phyloP scores from a whole-genome alignment of 164 flowering plant genomes.

The Santalum album region DNA sequence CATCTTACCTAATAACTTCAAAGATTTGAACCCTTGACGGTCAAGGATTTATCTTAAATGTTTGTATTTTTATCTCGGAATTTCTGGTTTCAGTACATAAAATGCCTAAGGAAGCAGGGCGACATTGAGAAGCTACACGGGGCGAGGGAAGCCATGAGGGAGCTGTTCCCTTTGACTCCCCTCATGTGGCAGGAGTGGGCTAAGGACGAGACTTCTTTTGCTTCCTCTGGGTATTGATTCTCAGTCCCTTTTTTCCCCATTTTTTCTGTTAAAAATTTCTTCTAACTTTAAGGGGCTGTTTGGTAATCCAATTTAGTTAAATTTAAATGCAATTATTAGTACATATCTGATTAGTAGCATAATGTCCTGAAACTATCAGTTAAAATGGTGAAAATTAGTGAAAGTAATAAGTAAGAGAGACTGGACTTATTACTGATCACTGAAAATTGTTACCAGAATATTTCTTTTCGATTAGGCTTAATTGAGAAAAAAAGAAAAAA shows the following conservation, averaged over 20 bases:
- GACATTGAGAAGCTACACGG: constrained; percentile 62
- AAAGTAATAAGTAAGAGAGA: too few relatives aligned
- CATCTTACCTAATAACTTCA: not conserved
- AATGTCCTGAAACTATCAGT: too few relatives aligned
- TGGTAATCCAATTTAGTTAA: too few relatives aligned
- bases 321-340: too few relatives aligned
- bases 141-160: constrained; percentile 81
- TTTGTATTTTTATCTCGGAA: not conserved
- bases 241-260: not conserved
- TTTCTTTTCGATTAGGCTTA: too few relatives aligned
- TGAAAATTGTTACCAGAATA: too few relatives aligned
- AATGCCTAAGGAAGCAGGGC: constrained; percentile 54
- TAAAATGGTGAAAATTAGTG: too few relatives aligned
- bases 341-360: too few relatives aligned
- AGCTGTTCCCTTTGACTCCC: constrained; percentile 62
- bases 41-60: too few relatives aligned
- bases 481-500: too few relatives aligned
- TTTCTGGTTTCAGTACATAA: constrained; percentile 47
- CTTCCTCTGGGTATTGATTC: constrained; percentile 30
- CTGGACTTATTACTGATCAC: too few relatives aligned
- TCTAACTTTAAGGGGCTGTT: not conserved
- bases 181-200: constrained; percentile 93
- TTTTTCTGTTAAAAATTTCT: not conserved
- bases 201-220: constrained; percentile 57
- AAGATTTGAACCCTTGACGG: not conserved